Evolutionary conservation across 192 early-diverging fungal genomes (phyloP), one percentile per base, ranked within the genome.

Genomic region (Kappamyces sp.): DNA sequence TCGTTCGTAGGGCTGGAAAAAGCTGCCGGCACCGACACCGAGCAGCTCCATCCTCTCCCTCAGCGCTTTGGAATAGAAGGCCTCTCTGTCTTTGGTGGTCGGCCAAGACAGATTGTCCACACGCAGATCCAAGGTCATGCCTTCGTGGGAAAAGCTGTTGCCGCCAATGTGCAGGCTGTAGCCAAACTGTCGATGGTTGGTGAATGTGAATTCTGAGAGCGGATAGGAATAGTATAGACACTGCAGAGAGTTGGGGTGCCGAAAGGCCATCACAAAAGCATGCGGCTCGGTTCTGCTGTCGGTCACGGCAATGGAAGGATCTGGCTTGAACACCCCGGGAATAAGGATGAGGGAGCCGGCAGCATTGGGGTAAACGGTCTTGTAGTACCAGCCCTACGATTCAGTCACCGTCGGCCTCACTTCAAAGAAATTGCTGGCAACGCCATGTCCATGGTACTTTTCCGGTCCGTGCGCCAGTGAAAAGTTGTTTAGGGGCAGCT

Each of bases 181-280:
- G 32, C 40, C 3, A 57, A 57, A 57, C 9, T 36, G 15, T 15
- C 47, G 42, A 35, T 57, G 36, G 31, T 62, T 55, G 3, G 60
- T 41, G 48, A 55, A 58, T 2, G 53, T 42, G 32, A 77, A 76
- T 3, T 76, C 75, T 1, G 51, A 47, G 12, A 52, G 47, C 0
- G 57, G 54, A 68, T 69, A 77, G 5, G 69, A 66, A 53, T 76
- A 77, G 37, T 77, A 76, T 6, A 75, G 59, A 5, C 59, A 52
- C 6, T 55, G 47, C 13, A 52, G 47, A 12, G 40, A 64, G 61
- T 8, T 68, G 31, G 9, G 52, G 9, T 34, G 40, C 3, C 38
- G 31, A 40, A 68, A 51, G 3, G 63, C 47, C 32, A 77, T 63
- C 40, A 77, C 65, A 46, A 77, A 77, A 40, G 75, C 74, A 53